Percentiles rank a stretch among this genome's conserved stretches.
phyloP scores from a whole-genome alignment of 2,329 filamentous ascomycete species.

The Cladosporium sp. region DNA sequence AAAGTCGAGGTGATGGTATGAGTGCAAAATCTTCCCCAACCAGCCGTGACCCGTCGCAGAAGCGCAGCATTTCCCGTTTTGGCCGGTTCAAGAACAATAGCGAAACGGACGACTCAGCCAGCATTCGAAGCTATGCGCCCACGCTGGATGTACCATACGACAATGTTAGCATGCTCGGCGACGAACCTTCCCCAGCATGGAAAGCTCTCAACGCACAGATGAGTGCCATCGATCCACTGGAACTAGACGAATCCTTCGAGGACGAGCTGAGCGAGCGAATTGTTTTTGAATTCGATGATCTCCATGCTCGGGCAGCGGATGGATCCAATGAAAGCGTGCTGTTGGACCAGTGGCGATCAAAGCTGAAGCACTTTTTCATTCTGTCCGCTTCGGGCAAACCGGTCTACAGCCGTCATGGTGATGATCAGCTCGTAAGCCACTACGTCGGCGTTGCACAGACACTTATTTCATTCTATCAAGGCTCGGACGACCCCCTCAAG shows the following conservation, averaged over 20 bases:
- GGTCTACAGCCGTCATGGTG: slow-evolving; percentile 92
- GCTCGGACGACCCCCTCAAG: slow-evolving; percentile 68
- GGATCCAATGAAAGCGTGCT: slow-evolving; percentile 54
- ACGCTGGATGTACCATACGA: slow-evolving; percentile 63
- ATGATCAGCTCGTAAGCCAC: slow-evolving; percentile 81
- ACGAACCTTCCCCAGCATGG: slow-evolving; percentile 66
- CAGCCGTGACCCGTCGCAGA: slow-evolving; percentile 34
- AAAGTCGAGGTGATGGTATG: slow-evolving; percentile 57
- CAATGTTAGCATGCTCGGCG: slow-evolving; percentile 74
- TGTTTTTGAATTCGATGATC: slow-evolving; percentile 69
- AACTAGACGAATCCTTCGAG: slow-evolving; percentile 46
- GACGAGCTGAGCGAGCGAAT: slow-evolving; percentile 60
- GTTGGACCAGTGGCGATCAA: slow-evolving; percentile 76
- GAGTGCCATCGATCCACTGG: slow-evolving; percentile 55
- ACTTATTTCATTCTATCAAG: slow-evolving; percentile 94
- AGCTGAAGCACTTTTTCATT: slow-evolving; percentile 96
- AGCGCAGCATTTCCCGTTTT: slow-evolving; percentile 36
- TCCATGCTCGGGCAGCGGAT: slow-evolving; percentile 57
- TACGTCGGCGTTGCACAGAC: slow-evolving; percentile 96
- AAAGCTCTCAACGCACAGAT: slow-evolving; percentile 61
- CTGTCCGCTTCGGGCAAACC: slow-evolving; percentile 94
- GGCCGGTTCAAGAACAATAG: slow-evolving; percentile 46
- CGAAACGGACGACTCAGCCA: slow-evolving; percentile 61
- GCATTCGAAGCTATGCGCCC: slow-evolving; percentile 63
- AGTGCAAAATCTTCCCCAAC: slow-evolving; percentile 23